Conservation (phyloP, 2,329 filamentous ascomycete species). For the Magnaporthiopsis rhizophila region DNA sequence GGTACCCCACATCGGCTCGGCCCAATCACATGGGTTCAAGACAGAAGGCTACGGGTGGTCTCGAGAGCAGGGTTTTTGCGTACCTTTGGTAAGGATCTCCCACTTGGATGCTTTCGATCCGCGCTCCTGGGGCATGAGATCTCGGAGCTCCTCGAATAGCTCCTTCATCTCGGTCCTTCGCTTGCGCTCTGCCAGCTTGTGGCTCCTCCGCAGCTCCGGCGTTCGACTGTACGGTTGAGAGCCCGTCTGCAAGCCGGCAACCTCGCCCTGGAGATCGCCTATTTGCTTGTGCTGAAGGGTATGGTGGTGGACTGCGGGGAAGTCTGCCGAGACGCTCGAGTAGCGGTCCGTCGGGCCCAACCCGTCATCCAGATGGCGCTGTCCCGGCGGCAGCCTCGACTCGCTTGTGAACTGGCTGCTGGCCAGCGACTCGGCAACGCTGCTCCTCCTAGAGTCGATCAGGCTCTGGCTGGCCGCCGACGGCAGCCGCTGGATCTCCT, state of each 20-base stretch:
- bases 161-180: constrained; percentile 83
- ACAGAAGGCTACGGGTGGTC: neutral
- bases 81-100: constrained; percentile 82
- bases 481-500: constrained; percentile 48
- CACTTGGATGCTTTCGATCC: constrained; percentile 83
- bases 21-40: neutral
- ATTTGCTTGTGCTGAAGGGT: constrained; percentile 68
- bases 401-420: constrained; percentile 74
- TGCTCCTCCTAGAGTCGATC: constrained; percentile 63
- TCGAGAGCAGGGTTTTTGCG: constrained; percentile 15
- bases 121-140: constrained; percentile 70
- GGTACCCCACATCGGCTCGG: too few species aligned
- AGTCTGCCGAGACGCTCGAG: constrained; percentile 44
- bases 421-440: constrained; percentile 67
- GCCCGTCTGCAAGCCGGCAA: constrained; percentile 41
- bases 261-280: constrained; percentile 55
- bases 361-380: constrained; percentile 61
- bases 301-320: constrained; percentile 61
- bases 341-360: constrained; percentile 37
- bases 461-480: constrained; percentile 40
- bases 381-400: constrained; percentile 62
- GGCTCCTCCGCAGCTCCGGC: constrained; percentile 72
- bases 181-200: constrained; percentile 80
- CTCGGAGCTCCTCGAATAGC: constrained; percentile 71
- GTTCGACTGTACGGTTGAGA: constrained; percentile 75